These are phyloP conservation scores for Fusarium decemcellulare DNA, from an alignment of 2,329 filamentous ascomycete genomes.

Conservation along the genomic window DNA sequence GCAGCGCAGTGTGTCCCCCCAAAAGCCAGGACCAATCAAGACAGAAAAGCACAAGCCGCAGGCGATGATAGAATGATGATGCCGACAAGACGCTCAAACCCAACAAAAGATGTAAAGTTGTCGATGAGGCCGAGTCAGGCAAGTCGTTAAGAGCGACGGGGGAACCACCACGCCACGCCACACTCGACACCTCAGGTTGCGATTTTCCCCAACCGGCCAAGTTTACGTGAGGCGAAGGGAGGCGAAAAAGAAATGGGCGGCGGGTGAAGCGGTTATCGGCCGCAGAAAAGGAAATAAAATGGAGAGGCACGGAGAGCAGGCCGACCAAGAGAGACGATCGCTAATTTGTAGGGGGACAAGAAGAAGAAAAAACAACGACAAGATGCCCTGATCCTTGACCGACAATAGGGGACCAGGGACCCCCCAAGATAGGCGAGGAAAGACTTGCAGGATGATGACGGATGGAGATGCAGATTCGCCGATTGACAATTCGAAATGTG, in stretches of 20 bases:
- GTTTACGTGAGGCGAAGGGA: conserved; percentile 16
- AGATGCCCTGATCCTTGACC: conserved; percentile 13
- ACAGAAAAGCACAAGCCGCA: conserved; percentile 7
- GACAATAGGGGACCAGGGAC: conserved; percentile 16
- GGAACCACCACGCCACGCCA: conserved; percentile 14
- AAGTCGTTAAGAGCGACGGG: conserved; percentile 11
- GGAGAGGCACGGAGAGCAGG: conserved; percentile 16
- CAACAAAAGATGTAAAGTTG: conserved; percentile 14
- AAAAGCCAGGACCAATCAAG: background rate
- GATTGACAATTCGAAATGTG: background rate
- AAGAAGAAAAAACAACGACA: conserved; percentile 14
- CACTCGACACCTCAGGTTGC: conserved; percentile 40
- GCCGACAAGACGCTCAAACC: conserved; percentile 20
- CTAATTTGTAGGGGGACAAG: conserved; percentile 6
- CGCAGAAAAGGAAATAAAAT: conserved; percentile 2
- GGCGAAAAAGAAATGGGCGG: conserved; percentile 1
- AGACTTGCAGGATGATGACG: conserved; percentile 3
- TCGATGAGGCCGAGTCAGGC: conserved; percentile 25
- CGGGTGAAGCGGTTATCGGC: background rate
- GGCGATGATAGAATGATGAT: conserved; percentile 13
- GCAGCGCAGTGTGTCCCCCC: background rate
- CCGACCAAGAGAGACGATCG: conserved; percentile 24
- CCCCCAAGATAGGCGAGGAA: conserved; percentile 28
- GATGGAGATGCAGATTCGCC: conserved; percentile 3
- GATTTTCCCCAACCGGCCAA: conserved; percentile 27